phyloP scores from a whole-genome alignment of 371 early-diverging fungal genomes.

The Conidiobolus incongruus region DNA sequence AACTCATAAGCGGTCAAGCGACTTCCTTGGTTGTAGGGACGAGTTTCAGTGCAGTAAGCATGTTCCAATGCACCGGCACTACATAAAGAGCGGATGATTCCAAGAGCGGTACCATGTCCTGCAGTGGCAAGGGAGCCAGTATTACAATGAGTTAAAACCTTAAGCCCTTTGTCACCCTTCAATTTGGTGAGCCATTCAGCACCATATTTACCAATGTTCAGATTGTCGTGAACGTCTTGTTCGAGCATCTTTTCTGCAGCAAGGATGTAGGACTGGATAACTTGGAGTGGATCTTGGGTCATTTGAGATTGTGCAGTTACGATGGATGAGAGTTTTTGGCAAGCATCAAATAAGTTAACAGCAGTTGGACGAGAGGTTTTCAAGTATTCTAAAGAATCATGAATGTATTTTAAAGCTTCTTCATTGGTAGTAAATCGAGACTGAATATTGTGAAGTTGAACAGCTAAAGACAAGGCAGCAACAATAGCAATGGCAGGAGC shows the following conservation, averaged over 20 bases:
- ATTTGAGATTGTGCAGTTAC: slow-evolving; percentile 8
- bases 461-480: slow-evolving; percentile 74
- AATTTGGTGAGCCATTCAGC: slow-evolving; percentile 24
- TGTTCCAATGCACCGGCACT: slow-evolving; percentile 27
- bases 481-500: slow-evolving; percentile 97
- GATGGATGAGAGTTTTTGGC: slow-evolving; percentile 35
- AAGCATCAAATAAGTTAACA: slow-evolving; percentile 87
- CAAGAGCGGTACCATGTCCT: slow-evolving; percentile 71
- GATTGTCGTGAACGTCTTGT: slow-evolving; percentile 70
- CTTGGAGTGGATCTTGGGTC: slow-evolving; percentile 7
- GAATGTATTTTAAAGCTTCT: slow-evolving; percentile 26
- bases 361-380: slow-evolving; percentile 87
- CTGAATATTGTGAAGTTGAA: slow-evolving; percentile 27
- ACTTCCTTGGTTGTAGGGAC: slow-evolving; percentile 93
- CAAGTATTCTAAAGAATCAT: slow-evolving; percentile 43
- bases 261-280: slow-evolving; percentile 33
- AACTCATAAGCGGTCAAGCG: slow-evolving; percentile 89
- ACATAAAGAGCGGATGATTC: slow-evolving; percentile 67
- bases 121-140: slow-evolving; percentile 79
- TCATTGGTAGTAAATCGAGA: slow-evolving; percentile 6
- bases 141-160: slow-evolving; percentile 88
- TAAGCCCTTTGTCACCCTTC: slow-evolving; percentile 10
- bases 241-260: slow-evolving; percentile 69
- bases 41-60: slow-evolving; percentile 85
- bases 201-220: slow-evolving; percentile 66